A percentile compares a stretch with the other conserved stretches of the same genome.
Conservation (phyloP, 139 green algal genomes). For the Chlorella sp. region DNA sequence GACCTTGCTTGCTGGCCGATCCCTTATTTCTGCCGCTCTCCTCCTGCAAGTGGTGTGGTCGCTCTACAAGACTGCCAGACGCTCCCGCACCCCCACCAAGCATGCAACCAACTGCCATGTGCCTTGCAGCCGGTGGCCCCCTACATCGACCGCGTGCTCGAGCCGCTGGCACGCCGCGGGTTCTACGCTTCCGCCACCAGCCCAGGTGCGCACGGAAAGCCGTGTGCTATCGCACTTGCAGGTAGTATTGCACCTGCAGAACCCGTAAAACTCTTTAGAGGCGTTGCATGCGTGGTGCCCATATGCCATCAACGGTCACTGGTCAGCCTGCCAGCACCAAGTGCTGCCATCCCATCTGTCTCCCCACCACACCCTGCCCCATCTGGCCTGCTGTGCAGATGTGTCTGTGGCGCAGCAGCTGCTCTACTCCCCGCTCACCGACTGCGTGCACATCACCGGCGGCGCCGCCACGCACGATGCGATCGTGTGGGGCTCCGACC, state of each 20-base stretch:
- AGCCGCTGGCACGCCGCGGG: slow-evolving; percentile 68
- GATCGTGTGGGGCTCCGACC: slow-evolving; percentile 72
- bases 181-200: slow-evolving; percentile 60
- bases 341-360: neutral
- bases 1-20: too few species aligned
- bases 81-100: too few species aligned
- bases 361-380: neutral
- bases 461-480: slow-evolving; percentile 79
- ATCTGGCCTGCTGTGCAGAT: slow-evolving; percentile 16
- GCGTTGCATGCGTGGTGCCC: too few species aligned
- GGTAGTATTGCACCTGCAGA: too few species aligned
- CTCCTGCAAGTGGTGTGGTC: too few species aligned
- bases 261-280: too few species aligned
- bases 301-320: too few species aligned
- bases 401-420: slow-evolving; percentile 66
- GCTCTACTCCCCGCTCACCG: slow-evolving; percentile 56
- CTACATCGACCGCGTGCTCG: slow-evolving; percentile 60
- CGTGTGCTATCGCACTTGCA: too few species aligned
- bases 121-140: slow-evolving; percentile 31
- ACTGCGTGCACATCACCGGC: slow-evolving; percentile 80
- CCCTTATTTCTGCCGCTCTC: too few species aligned
- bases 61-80: too few species aligned
- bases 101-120: slow-evolving; percentile 8
- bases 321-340: too few species aligned
- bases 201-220: neutral